Evolutionary conservation across 495 filamentous ascomycete genomes (phyloP).

Genomic region (Aspergillus affinis): DNA sequence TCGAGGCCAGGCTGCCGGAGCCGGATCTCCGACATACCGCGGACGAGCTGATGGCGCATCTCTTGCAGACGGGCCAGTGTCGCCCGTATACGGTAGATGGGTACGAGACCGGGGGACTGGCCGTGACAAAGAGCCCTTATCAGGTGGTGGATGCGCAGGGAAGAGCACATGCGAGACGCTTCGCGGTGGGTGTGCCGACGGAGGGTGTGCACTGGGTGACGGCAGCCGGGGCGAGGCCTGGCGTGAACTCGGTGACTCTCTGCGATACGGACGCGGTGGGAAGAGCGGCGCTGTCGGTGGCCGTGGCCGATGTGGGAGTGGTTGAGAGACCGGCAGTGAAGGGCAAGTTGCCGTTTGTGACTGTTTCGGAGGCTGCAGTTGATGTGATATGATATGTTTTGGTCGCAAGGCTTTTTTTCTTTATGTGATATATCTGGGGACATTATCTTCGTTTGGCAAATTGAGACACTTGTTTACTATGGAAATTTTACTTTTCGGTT

Average conservation of each 20-base stretch:
- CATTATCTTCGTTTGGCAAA: no score
- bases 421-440: no score
- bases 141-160: conserved; percentile 3
- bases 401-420: no score
- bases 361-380: no score
- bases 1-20: conserved; percentile 23
- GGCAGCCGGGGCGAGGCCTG: conserved; percentile 6
- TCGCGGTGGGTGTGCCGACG: conserved; percentile 8
- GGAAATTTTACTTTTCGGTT: no score
- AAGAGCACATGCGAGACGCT: conserved; percentile 2
- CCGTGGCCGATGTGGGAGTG: background rate
- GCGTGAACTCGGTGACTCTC: conserved; percentile 8
- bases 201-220: conserved; percentile 11
- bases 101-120: conserved; percentile 4
- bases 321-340: no score
- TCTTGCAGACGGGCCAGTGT: conserved; percentile 20
- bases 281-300: background rate
- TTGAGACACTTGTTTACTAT: no score
- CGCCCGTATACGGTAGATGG: conserved; percentile 7
- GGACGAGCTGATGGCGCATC: conserved; percentile 18
- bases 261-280: conserved; percentile 6
- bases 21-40: conserved; percentile 13
- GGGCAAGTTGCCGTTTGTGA: no score
- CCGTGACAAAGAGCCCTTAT: conserved; percentile 2
- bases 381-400: no score